These are phyloP conservation scores for Venturia nashicola DNA, from an alignment of 2,329 filamentous ascomycete genomes.

Conservation along the genomic window DNA sequence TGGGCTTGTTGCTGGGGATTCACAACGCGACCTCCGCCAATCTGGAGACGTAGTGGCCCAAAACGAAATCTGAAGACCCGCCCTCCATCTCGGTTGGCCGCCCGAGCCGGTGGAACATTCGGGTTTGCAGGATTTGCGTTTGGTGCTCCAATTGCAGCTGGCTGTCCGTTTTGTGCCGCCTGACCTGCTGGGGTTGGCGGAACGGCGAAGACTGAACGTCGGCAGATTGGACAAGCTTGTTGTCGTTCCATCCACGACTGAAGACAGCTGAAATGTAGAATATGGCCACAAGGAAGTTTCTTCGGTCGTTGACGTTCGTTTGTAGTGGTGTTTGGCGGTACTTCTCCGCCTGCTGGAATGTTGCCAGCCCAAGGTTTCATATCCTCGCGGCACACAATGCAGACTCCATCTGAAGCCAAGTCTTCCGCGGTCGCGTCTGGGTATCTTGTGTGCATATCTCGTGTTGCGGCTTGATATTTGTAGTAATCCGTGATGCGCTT, in stretches of 20 bases:
- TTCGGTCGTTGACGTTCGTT: constrained; percentile 82
- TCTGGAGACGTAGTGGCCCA: background rate
- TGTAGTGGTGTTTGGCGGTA: constrained; percentile 31
- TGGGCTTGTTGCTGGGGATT: background rate
- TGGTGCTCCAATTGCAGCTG: background rate
- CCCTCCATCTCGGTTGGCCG: background rate
- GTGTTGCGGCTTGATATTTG: constrained; percentile 79
- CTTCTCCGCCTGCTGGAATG: constrained; percentile 24
- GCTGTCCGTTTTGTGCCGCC: background rate
- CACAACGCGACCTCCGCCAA: constrained; percentile 3
- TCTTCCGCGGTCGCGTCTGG: constrained; percentile 84
- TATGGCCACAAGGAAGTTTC: constrained; percentile 92
- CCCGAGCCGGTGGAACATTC: background rate
- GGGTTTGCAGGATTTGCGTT: background rate
- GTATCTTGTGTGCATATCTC: constrained; percentile 85
- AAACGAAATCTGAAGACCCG: background rate
- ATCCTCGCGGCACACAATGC: constrained; percentile 93
- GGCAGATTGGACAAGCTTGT: constrained; percentile 92
- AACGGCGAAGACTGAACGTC: constrained; percentile 51
- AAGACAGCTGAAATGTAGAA: constrained; percentile 85
- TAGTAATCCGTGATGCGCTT: constrained; percentile 82
- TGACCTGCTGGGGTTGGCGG: background rate
- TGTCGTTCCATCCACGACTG: constrained; percentile 96
- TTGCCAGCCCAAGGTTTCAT: constrained; percentile 69
- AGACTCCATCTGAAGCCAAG: constrained; percentile 75